Conservation (phyloP, 2,329 filamentous ascomycete species). For the Exophiala phaeomuriformis region DNA sequence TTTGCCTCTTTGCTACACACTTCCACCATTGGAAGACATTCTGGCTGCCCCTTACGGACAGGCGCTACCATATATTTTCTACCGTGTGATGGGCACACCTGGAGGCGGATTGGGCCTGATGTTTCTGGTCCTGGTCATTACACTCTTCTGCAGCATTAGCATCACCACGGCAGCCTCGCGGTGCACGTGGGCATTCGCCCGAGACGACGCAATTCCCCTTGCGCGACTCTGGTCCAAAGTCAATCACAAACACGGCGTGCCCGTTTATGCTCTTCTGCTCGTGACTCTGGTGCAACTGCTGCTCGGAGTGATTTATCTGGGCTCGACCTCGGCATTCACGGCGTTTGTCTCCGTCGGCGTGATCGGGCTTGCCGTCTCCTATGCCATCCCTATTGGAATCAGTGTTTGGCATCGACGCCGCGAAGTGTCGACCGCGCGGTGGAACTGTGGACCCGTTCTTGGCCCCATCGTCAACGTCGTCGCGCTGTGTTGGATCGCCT, state of each 20-base stretch:
- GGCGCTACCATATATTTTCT: slow-evolving; percentile 47
- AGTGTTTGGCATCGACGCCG: slow-evolving; percentile 42
- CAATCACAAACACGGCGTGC: slow-evolving; percentile 54
- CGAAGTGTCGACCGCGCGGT: slow-evolving; percentile 45
- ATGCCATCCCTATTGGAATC: slow-evolving; percentile 50
- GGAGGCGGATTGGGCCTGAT: slow-evolving; percentile 44
- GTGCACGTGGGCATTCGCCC: slow-evolving; percentile 62
- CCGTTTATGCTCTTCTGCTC: slow-evolving; percentile 63
- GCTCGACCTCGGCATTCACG: slow-evolving; percentile 42
- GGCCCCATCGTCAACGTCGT: slow-evolving; percentile 43
- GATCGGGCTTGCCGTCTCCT: slow-evolving; percentile 49
- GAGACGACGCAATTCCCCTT: slow-evolving; percentile 62
- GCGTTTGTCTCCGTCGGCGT: slow-evolving; percentile 50
- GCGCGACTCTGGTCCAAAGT: slow-evolving; percentile 54
- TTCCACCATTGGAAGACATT: slow-evolving; percentile 43
- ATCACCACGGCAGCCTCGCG: slow-evolving; percentile 47
- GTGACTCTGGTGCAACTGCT: slow-evolving; percentile 49
- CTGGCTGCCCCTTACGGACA: slow-evolving; percentile 42
- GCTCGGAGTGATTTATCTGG: slow-evolving; percentile 45
- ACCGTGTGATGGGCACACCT: slow-evolving; percentile 43
- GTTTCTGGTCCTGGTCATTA: slow-evolving; percentile 46
- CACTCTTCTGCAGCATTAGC: slow-evolving; percentile 48
- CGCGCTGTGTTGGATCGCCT: slow-evolving; percentile 46
- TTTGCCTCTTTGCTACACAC: slow-evolving; percentile 47
- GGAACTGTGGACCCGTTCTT: slow-evolving; percentile 41